phyloP scores from a whole-genome alignment of 805 yeast genomes.

The Kuraishia hungarica region DNA sequence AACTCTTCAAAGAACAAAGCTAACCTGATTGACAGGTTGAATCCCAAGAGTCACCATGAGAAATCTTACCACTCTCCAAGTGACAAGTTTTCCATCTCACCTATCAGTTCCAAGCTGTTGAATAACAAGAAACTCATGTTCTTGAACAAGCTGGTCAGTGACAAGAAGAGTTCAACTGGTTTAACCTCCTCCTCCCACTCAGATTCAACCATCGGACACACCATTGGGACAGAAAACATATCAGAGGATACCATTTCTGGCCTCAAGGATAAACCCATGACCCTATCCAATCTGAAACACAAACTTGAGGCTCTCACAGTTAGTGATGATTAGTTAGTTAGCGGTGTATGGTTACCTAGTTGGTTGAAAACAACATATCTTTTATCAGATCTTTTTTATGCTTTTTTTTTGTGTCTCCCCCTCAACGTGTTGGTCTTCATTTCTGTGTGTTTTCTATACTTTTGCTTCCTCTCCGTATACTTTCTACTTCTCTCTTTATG shows the following conservation, averaged over 20 bases:
- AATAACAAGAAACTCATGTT: slow-evolving; percentile 7
- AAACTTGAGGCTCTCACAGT: slow-evolving; percentile 10
- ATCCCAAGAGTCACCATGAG: slow-evolving; percentile 2
- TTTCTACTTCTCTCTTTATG: not conserved
- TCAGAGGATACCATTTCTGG: not conserved
- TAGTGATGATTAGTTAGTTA: not conserved
- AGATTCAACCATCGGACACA: not conserved
- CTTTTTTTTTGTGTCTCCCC: too few relatives aligned
- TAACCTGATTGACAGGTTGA: not conserved
- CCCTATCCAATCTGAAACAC: slow-evolving; percentile 3
- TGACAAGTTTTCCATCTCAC: slow-evolving; percentile 10
- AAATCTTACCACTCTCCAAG: slow-evolving; percentile 10
- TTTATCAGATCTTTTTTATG: slow-evolving; percentile 18
- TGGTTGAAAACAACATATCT: too few relatives aligned
- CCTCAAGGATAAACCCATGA: not conserved
- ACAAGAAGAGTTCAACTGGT: not conserved
- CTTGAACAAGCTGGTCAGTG: slow-evolving; percentile 4
- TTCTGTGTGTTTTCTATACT: not conserved
- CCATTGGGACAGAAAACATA: not conserved
- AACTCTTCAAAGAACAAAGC: not conserved
- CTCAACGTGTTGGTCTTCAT: not conserved
- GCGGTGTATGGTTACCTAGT: too few relatives aligned
- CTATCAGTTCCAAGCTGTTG: slow-evolving; percentile 11
- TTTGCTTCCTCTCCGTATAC: not conserved
- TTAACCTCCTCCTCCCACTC: not conserved